Evolutionary conservation across 192 early-diverging fungal genomes (phyloP), one percentile per base, ranked within the genome.

Genomic region (Umbelopsis sp.): DNA sequence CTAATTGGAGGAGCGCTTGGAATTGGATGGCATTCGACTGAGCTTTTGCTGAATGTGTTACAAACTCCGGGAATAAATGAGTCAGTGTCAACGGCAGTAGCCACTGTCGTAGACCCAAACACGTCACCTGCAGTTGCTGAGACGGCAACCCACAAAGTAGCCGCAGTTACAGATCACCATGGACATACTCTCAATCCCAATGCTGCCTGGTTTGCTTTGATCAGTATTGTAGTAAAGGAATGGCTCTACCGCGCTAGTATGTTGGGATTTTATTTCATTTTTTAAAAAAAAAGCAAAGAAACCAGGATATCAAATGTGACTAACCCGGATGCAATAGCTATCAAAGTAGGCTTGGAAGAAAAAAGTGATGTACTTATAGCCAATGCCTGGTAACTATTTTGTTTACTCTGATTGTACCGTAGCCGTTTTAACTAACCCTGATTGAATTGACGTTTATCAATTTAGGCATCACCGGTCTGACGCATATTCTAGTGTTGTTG

Each of bases 381-480:
- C 18, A 95, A 95, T 77, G 93, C 93, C 58, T 95, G 91, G 80
- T 81, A 73, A 73, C 22, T 12, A 49, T 1, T 12, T 20, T 70
- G 13, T 13, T 20, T 5, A 41, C 37, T 27, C 13, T 55, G 3
- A 27, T 13, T 50, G 11, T 33, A 61, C 5, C 33, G 15, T 35
- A 35, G 18, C 4, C 15, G 30, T 61, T 35, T 49, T n/a, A 49
- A 27, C 30, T 48, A 15, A 21, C 25, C 4, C 2, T 25, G n/a
- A 45, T 30, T 1, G 46, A 23, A 23, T 37, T 64, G 16, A 52
- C 45, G 22, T 33, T 67, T 25, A 27, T 30, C 12, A 20, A 41
- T 30, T 49, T 46, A 82, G 80, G 90, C 93, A 95, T 64, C 93
- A 95, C 70, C 90, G 93, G 33, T 86, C 86, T 49, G 93, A 95